Conservation (phyloP, 331 rosid genomes). For the Cydonia oblonga region DNA sequence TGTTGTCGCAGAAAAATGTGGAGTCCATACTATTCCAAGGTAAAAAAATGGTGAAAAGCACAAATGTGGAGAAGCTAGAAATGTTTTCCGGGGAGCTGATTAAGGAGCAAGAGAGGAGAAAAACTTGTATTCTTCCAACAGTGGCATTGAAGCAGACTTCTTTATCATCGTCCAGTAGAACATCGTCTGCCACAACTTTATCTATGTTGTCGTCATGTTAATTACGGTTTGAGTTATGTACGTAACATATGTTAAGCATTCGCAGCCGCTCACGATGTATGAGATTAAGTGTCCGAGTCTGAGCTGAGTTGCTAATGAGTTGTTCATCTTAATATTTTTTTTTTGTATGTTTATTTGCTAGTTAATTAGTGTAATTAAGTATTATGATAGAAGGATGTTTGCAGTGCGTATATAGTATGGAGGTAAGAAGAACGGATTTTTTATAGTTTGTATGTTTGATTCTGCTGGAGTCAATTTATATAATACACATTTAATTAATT, state of each 20-base stretch:
- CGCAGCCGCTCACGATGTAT: slow-evolving; percentile 37
- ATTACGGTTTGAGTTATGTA: neutral
- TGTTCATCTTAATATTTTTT: no score
- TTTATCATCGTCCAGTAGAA: slow-evolving; percentile 58
- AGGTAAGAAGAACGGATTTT: neutral
- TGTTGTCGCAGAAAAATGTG: slow-evolving; percentile 65
- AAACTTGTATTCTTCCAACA: slow-evolving; percentile 48
- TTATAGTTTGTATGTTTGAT: neutral
- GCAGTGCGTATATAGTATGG: slow-evolving; percentile 1
- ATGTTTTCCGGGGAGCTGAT: slow-evolving; percentile 51
- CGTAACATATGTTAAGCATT: neutral
- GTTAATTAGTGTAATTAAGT: neutral
- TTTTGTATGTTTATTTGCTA: neutral
- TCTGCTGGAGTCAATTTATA: neutral
- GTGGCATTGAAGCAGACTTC: slow-evolving; percentile 62
- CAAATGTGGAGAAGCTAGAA: slow-evolving; percentile 62
- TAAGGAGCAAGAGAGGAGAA: slow-evolving; percentile 69
- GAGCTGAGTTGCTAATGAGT: slow-evolving; percentile 27
- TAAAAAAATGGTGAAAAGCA: slow-evolving; percentile 47
- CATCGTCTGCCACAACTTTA: slow-evolving; percentile 76
- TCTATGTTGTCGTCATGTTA: slow-evolving; percentile 45
- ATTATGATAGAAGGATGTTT: neutral
- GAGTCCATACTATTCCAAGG: slow-evolving; percentile 69
- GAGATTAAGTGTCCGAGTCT: slow-evolving; percentile 5
- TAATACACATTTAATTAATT: no score